phyloP scores from a whole-genome alignment of 1,284 basidiomycete species.

The Amylostereum areolatum region DNA sequence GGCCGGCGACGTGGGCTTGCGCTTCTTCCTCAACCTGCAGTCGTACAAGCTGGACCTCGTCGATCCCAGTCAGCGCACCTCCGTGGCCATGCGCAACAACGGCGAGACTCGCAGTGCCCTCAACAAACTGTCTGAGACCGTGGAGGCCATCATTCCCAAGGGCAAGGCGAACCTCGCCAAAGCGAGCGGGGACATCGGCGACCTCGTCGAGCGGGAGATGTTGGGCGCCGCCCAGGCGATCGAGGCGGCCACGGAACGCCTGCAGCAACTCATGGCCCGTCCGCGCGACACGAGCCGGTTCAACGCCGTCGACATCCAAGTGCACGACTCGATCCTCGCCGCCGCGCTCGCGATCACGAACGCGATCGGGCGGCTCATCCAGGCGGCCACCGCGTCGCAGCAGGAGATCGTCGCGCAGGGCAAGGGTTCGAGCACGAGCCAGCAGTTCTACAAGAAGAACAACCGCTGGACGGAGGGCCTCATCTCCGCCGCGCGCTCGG shows the following conservation, averaged over 20 bases:
- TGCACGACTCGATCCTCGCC: slow-evolving; percentile 95
- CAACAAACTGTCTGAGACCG: slow-evolving; percentile 78
- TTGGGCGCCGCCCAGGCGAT: slow-evolving; percentile 89
- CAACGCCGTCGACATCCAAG: slow-evolving; percentile 89
- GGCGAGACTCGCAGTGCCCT: slow-evolving; percentile 80
- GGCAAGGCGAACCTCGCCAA: slow-evolving; percentile 69
- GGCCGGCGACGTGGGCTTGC: slow-evolving; percentile 83
- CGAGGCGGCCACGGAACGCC: slow-evolving; percentile 84
- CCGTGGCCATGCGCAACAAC: slow-evolving; percentile 88
- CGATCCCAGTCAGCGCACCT: slow-evolving; percentile 69
- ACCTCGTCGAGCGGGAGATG: slow-evolving; percentile 98
- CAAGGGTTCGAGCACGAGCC: slow-evolving; percentile 82
- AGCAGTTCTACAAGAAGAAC: slow-evolving; percentile 99
- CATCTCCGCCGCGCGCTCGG: slow-evolving; percentile 95
- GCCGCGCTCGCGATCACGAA: slow-evolving; percentile 93
- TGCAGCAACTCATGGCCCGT: slow-evolving; percentile 87
- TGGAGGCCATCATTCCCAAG: slow-evolving; percentile 87
- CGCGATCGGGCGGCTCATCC: slow-evolving; percentile 92
- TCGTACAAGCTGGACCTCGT: slow-evolving; percentile 88
- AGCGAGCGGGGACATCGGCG: slow-evolving; percentile 90
- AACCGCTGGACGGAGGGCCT: slow-evolving; percentile 99
- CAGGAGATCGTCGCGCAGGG: slow-evolving; percentile 97
- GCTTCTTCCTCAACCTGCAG: slow-evolving; percentile 94
- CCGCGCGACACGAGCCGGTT: slow-evolving; percentile 82
- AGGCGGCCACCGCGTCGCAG: slow-evolving; percentile 95